Conservation (phyloP, 2,329 filamentous ascomycete genomes). For the Cladosporium cucumerinum region DNA sequence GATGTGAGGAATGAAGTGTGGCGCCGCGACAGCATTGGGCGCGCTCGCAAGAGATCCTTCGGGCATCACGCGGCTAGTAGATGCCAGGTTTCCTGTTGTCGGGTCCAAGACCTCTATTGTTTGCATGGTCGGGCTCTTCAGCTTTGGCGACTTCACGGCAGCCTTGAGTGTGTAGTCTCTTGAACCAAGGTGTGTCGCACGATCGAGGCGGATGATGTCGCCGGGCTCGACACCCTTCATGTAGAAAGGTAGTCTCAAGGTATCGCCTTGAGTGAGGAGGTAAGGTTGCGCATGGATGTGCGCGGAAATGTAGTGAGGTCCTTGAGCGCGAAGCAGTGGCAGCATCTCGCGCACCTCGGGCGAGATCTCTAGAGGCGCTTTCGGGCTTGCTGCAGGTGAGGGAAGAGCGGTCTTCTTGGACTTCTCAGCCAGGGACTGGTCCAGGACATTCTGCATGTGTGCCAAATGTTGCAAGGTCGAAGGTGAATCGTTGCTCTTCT, state of each 20-base stretch:
- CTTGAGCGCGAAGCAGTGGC: conserved; percentile 69
- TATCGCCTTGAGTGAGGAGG: conserved; percentile 63
- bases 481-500: conserved; percentile 36
- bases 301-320: conserved; percentile 71
- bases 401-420: conserved; percentile 22
- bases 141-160: conserved; percentile 53
- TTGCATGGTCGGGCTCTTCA: conserved; percentile 25
- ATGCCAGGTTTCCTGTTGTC: conserved; percentile 26
- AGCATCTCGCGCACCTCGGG: conserved; percentile 56
- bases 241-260: conserved; percentile 48
- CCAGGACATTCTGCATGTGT: conserved; percentile 2
- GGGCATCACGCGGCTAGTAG: conserved; percentile 27
- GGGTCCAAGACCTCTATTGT: conserved; percentile 12
- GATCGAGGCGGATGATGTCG: conserved; percentile 82
- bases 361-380: conserved; percentile 26
- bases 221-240: conserved; percentile 60
- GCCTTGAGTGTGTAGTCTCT: conserved; percentile 84
- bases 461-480: conserved; percentile 21
- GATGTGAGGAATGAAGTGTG: conserved; percentile 40
- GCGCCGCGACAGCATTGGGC: conserved; percentile 24
- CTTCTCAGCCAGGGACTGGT: background rate
- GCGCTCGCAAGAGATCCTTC: conserved; percentile 28
- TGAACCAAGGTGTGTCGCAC: conserved; percentile 76
- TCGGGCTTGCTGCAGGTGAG: conserved; percentile 21
- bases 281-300: conserved; percentile 79